Evolutionary conservation across 75 land plant species (phyloP).

Genomic region (Pseudotsuga menziesii): DNA sequence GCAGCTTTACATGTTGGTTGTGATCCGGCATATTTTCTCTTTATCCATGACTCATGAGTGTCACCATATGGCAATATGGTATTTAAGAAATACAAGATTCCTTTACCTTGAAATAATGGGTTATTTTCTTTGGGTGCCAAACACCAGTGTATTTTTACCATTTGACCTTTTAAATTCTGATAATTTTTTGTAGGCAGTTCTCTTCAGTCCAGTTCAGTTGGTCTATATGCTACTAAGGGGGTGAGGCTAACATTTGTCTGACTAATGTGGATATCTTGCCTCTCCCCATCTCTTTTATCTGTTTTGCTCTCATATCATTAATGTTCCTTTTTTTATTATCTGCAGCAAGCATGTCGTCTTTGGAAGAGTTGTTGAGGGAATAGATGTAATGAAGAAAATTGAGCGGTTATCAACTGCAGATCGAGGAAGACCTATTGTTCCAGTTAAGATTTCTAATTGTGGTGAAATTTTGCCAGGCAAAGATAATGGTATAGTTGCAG

Average conservation of each 20-base stretch:
- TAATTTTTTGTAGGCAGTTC: conserved; percentile 38
- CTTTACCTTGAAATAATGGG: background rate
- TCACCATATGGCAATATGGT: background rate
- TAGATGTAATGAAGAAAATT: conserved; percentile 66
- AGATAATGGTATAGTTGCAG: conserved; percentile 19
- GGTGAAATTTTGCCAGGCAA: conserved; percentile 55
- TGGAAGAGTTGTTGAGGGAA: conserved; percentile 88
- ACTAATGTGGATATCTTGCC: conserved; percentile 12
- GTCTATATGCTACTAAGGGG: conserved; percentile 24
- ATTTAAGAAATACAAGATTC: background rate
- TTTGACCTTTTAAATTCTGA: conserved; percentile 14
- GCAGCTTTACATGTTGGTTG: background rate
- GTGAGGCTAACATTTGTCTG: conserved; percentile 30
- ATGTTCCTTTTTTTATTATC: background rate
- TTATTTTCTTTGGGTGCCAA: background rate
- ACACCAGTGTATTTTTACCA: background rate
- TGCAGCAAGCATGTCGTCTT: conserved; percentile 94
- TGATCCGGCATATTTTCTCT: background rate
- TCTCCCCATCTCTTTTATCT: conserved; percentile 3
- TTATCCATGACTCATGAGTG: background rate
- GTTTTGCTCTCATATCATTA: background rate
- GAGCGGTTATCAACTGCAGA: conserved; percentile 61
- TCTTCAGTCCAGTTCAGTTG: conserved; percentile 5
- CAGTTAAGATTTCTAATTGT: conserved; percentile 76
- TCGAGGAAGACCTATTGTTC: conserved; percentile 52